Evolutionary conservation across 2,329 filamentous ascomycete species (phyloP).

Genomic region (Didymellaceae sp.): DNA sequence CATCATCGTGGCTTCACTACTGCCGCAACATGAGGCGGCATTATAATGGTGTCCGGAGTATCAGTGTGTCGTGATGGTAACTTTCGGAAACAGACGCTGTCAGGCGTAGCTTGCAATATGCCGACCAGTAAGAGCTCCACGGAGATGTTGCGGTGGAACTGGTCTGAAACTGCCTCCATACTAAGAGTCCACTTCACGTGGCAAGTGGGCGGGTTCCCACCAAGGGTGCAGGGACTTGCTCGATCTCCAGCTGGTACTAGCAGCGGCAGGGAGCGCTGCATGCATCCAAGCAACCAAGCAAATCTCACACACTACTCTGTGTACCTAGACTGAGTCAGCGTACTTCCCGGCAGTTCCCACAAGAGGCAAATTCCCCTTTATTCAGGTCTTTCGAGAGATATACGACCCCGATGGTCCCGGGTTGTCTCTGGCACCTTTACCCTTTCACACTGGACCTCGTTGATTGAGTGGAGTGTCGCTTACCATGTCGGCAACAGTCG

Average conservation of each 20-base stretch:
- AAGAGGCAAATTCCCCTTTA: conserved; percentile 15
- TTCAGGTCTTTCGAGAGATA: conserved; percentile 7
- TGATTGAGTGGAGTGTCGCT: conserved; percentile 7
- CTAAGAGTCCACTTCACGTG: conserved; percentile 7
- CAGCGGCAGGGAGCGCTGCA: conserved; percentile 15
- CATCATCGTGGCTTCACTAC: not conserved
- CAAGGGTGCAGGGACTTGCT: conserved; percentile 6
- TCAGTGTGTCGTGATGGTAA: not conserved
- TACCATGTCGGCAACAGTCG: conserved; percentile 29
- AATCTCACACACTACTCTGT: conserved; percentile 11
- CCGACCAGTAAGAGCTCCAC: not conserved
- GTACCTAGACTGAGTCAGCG: conserved; percentile 8
- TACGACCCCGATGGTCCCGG: conserved; percentile 2
- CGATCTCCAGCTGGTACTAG: conserved; percentile 9
- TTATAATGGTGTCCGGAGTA: not conserved
- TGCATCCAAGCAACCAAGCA: conserved; percentile 15
- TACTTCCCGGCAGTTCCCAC: conserved; percentile 6
- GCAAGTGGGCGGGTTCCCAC: conserved; percentile 2
- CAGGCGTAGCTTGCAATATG: not conserved
- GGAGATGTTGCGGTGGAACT: not conserved
- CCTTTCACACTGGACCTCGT: conserved; percentile 5
- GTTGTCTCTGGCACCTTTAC: conserved; percentile 1
- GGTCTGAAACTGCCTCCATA: conserved; percentile 8
- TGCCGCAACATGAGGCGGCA: not conserved
- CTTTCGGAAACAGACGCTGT: conserved; percentile 9